Evolutionary conservation across 768 basidiomycete genomes (phyloP).

Genomic region (Pulveroboletus sp.): DNA sequence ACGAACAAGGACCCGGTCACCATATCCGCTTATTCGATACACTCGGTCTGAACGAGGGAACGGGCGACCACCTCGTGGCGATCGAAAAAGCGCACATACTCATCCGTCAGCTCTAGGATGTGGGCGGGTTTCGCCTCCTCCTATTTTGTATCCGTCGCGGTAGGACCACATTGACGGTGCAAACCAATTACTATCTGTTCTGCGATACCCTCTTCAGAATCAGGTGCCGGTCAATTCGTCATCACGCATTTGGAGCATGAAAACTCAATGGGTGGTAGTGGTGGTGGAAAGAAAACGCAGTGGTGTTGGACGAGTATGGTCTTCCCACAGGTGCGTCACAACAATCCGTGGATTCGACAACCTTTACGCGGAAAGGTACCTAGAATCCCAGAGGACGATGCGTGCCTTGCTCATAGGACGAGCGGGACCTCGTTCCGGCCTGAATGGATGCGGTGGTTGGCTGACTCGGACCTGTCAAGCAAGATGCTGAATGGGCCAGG

Average conservation of each 20-base stretch:
- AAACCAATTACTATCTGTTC: slow-evolving; percentile 29
- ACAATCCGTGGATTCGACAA: slow-evolving; percentile 24
- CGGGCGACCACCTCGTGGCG: slow-evolving; percentile 20
- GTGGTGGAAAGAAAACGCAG: slow-evolving; percentile 33
- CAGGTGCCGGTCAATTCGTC: slow-evolving; percentile 31
- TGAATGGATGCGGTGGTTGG: slow-evolving; percentile 18
- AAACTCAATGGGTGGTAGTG: slow-evolving; percentile 27
- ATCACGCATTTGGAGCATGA: slow-evolving; percentile 32
- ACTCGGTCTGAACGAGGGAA: slow-evolving; percentile 29
- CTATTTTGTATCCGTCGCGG: slow-evolving; percentile 33
- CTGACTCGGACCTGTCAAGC: slow-evolving; percentile 20
- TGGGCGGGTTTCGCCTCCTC: slow-evolving; percentile 28
- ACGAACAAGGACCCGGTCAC: not conserved
- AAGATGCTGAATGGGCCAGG: slow-evolving; percentile 17
- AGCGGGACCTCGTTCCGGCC: no score
- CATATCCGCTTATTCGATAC: slow-evolving; percentile 31
- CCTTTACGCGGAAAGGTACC: slow-evolving; percentile 28
- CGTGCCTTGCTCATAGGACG: slow-evolving; percentile 20
- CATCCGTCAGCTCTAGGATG: slow-evolving; percentile 26
- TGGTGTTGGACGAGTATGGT: slow-evolving; percentile 22
- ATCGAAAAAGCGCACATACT: slow-evolving; percentile 30
- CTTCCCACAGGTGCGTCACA: slow-evolving; percentile 39
- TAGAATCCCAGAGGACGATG: slow-evolving; percentile 28
- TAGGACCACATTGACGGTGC: slow-evolving; percentile 23
- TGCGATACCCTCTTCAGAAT: slow-evolving; percentile 23